phyloP scores from a whole-genome alignment of 257 asterid genomes.

The Apocynum venetum region DNA sequence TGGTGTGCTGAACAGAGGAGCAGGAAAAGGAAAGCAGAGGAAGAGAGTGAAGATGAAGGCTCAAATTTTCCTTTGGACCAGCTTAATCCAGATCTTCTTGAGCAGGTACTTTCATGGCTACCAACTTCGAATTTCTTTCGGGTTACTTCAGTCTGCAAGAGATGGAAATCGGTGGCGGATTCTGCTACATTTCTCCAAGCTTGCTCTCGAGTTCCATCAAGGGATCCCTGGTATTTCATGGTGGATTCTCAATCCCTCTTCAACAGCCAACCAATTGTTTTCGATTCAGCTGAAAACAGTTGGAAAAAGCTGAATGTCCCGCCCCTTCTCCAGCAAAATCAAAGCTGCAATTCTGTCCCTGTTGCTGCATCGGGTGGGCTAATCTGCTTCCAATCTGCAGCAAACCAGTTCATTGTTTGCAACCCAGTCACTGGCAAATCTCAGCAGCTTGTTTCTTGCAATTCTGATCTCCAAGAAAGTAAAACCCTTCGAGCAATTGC shows the following conservation, averaged over 20 bases:
- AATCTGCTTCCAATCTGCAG: slow-evolving; percentile 45
- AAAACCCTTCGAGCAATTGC: slow-evolving; percentile 52
- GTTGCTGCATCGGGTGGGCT: slow-evolving; percentile 82
- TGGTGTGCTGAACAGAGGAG: slow-evolving; percentile 1
- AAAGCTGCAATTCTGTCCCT: slow-evolving; percentile 35
- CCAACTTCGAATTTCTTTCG: slow-evolving; percentile 65
- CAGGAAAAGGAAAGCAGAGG: slow-evolving; percentile 22
- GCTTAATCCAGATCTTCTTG: slow-evolving; percentile 84
- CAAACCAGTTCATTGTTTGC: slow-evolving; percentile 31
- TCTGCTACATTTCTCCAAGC: slow-evolving; percentile 63
- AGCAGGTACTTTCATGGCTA: slow-evolving; percentile 71
- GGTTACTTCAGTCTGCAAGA: slow-evolving; percentile 62
- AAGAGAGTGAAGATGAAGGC: slow-evolving; percentile 25
- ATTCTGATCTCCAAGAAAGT: slow-evolving; percentile 1
- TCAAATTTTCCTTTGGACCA: slow-evolving; percentile 41
- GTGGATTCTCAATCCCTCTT: slow-evolving; percentile 40
- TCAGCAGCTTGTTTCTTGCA: slow-evolving; percentile 26
- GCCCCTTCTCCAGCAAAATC: slow-evolving; percentile 14
- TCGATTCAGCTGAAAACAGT: slow-evolving; percentile 52
- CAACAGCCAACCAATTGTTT: slow-evolving; percentile 28
- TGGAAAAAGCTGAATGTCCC: slow-evolving; percentile 49
- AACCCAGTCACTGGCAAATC: slow-evolving; percentile 52
- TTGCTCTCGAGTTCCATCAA: slow-evolving; percentile 49
- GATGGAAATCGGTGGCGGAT: slow-evolving; percentile 61
- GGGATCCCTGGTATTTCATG: slow-evolving; percentile 82